Evolutionary conservation across 768 basidiomycete species (phyloP).

Genomic region (Epithele typhae): DNA sequence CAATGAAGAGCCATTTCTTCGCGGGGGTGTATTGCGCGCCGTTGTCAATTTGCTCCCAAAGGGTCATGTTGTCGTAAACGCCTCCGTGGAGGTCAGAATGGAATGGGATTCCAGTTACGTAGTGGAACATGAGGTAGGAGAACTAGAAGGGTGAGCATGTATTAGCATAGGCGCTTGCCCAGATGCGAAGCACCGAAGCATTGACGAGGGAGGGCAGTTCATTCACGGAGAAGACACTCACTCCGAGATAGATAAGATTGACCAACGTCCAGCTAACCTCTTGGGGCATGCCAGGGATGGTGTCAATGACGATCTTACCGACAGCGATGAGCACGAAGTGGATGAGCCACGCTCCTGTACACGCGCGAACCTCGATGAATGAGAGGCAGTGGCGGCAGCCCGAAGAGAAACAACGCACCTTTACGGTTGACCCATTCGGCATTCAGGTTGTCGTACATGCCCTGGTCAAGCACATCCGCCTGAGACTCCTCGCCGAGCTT

Average conservation of each 20-base stretch:
- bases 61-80: conserved; percentile 93
- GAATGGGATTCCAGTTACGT: conserved; percentile 96
- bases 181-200: no score
- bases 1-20: conserved; percentile 92
- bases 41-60: conserved; percentile 99
- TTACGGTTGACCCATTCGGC: conserved; percentile 94
- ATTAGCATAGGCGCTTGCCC: no score
- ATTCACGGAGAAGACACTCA: conserved; percentile 38
- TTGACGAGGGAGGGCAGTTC: background rate
- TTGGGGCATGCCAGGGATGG: conserved; percentile 90
- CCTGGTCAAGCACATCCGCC: conserved; percentile 77
- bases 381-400: background rate
- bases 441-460: conserved; percentile 79
- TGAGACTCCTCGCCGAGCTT: conserved; percentile 66
- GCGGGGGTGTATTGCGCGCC: conserved; percentile 98
- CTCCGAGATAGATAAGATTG: conserved; percentile 86
- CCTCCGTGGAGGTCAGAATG: conserved; percentile 83
- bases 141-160: conserved; percentile 61
- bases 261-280: conserved; percentile 95
- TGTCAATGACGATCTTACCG: conserved; percentile 92
- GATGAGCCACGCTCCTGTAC: conserved; percentile 92
- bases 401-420: conserved; percentile 40
- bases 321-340: conserved; percentile 89
- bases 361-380: background rate
- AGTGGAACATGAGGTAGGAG: conserved; percentile 99